Evolutionary conservation across 2,329 filamentous ascomycete genomes (phyloP), one percentile per base, ranked within the genome.

Genomic region (Chrysoporthe puriensis): DNA sequence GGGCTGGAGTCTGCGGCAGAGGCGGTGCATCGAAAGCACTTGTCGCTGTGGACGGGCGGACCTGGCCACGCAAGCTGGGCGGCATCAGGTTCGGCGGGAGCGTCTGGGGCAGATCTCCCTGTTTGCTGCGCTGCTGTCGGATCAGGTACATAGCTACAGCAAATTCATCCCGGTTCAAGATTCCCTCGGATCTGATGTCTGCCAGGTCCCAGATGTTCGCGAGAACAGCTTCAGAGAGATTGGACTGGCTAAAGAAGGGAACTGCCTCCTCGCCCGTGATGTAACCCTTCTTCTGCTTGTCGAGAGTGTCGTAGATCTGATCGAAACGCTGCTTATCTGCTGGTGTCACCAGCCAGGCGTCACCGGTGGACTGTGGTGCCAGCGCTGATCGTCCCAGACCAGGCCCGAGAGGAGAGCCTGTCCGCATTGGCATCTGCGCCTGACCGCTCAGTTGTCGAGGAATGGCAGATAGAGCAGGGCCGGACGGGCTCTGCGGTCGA

Each of bases 121-220:
- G 88, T 70, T 90, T 91, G 71, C 86, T 91, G 64, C 94, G 87
- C 77, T 97, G 94, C 77, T 97, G 92, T 70, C 94, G 88, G 73
- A 99, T 97, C 62, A 99, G 84, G 76, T 96, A 96, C 94, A 99
- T 97, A 64, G 96, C 95, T 59, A 99, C 94, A 0, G 96, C 94
- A 76, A 99, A 99, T 74, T 97, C 94, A 72, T 99, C 96, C 73
- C 88, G 89, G 59, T 86, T 94, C 66, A 99, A 83, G 67, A 91
- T 90, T 13, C 96, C 96, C 73, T 94, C 91, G 8, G 93, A 96
- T 75, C 93, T 93, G 79, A 97, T 93, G 79, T 99, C 96, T 16
- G 96, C 91, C 42, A 99, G 87, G 77, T 99, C 96, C 96, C 96
- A 99, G 71, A 99, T 97, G 74, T 96, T 92, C 42, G 96, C 96